Base-by-base conservation (phyloP, 2,329 filamentous ascomycete species). In the Neonectria coccinea region DNA sequence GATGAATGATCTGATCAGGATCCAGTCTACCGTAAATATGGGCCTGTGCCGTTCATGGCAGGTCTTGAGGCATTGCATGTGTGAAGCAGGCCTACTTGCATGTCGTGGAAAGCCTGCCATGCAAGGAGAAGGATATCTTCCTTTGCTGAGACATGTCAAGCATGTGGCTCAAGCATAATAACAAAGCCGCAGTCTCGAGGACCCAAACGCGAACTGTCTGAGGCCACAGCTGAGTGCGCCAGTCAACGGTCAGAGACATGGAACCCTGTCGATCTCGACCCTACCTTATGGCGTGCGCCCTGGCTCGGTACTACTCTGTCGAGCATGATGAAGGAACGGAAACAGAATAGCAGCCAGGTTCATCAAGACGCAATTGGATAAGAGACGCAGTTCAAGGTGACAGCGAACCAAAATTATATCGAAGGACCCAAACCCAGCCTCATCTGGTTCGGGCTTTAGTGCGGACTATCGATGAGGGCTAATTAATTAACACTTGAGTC, bases 1-100 rank as follows among this genome's bases (percentile, higher is more conserved):
- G 22, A 22, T 22, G 22, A 33, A 67, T 59, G 50, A 54, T 61
- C 55, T 56, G 48, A 54, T 56, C 51, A 52, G 25, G 33, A 22
- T 18, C 45, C 6, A 25, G 22, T 33, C 47, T 51, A 14, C 27
- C 27, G 27, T 14, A 51, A 20, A 14, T 51, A 18, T n/a, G 47
- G 47, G 33, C 16, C 47, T 14, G 29, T 29, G 47, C 10, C 10
- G 27, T 51, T 51, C 25, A 20, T 33, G 16, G n/a, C n/a, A 42
- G 16, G 44, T 48, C 39, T 27, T 48, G 54, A 47, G 12, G 33
- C 14, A 16, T 18, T 42, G 16, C 39, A 18, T 42, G 39, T n/a
- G 14, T 14, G 33, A 36, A 16, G 12, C 4, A 36, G 5, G 14
- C 33, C 12, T 5, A 36, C 33, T 5, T 36, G 33, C 12, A 36